These are phyloP conservation scores for Leucoagaricus sp. DNA, from an alignment of 1,284 basidiomycete species.

Conservation along the genomic window DNA sequence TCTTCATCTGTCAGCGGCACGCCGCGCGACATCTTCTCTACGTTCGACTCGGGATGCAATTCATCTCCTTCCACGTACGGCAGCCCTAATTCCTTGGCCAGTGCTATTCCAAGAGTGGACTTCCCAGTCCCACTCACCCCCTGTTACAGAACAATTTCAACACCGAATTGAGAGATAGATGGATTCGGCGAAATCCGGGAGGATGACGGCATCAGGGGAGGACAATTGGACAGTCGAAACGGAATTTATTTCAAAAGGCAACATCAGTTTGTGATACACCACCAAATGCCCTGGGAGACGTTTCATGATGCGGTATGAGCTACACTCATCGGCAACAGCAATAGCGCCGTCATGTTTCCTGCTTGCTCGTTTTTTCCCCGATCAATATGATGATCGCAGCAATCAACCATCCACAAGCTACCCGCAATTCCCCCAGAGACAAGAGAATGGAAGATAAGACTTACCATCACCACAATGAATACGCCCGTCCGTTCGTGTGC, in stretches of 20 bases:
- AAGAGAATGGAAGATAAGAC: not conserved
- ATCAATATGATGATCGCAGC: not conserved
- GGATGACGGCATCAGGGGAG: no score
- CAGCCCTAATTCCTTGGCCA: constrained; percentile 61
- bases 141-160: constrained; percentile 36
- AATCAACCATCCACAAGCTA: not conserved
- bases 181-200: no score
- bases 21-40: constrained; percentile 87
- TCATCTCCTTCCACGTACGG: constrained; percentile 92
- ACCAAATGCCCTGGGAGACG: no score
- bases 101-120: constrained; percentile 75
- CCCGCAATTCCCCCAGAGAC: not conserved
- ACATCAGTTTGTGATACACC: no score
- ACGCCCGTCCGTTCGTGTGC: not conserved
- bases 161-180: not conserved
- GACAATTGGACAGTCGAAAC: no score
- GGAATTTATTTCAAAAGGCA: no score
- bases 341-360: not conserved
- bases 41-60: constrained; percentile 80
- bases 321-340: no score
- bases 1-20: constrained; percentile 83
- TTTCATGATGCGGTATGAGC: no score
- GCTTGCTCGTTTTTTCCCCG: not conserved
- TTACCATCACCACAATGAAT: constrained; percentile 19
- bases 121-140: constrained; percentile 88